Conservation (phyloP, 2,329 filamentous ascomycete genomes). For the Apiospora malaysiana region DNA sequence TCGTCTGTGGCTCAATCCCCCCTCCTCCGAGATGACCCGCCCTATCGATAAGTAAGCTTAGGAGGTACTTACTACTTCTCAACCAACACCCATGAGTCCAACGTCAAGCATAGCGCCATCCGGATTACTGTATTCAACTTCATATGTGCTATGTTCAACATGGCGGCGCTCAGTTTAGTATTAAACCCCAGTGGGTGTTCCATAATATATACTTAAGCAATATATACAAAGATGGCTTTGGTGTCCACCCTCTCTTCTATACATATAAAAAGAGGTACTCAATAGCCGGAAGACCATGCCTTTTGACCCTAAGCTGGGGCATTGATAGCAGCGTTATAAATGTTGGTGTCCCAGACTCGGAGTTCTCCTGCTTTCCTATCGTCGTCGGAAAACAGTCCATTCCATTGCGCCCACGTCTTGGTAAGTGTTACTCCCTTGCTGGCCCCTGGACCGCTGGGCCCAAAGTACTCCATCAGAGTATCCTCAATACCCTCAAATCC, state of each 20-base stretch:
- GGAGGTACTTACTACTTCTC: too few relatives aligned
- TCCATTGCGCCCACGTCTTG: constrained; percentile 62
- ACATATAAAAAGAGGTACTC: not conserved
- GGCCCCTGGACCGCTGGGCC: constrained; percentile 43
- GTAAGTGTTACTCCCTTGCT: constrained; percentile 49
- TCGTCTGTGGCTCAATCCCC: too few relatives aligned
- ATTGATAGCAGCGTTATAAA: constrained; percentile 27
- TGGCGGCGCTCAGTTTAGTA: too few relatives aligned
- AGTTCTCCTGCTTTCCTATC: constrained; percentile 60
- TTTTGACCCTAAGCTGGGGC: not conserved
- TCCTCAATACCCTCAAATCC: constrained; percentile 65
- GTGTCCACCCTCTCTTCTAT: not conserved
- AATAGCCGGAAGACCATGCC: not conserved
- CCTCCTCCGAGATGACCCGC: not conserved
- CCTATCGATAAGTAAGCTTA: constrained; percentile 17
- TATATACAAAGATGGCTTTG: too few relatives aligned
- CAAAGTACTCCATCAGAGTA: constrained; percentile 52
- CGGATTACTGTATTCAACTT: not conserved
- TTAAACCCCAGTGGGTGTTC: too few relatives aligned
- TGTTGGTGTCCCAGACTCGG: constrained; percentile 59
- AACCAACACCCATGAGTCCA: not conserved
- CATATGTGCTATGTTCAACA: too few relatives aligned
- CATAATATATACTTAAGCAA: too few relatives aligned
- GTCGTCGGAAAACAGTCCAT: constrained; percentile 69
- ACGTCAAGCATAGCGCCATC: too few relatives aligned